A percentile compares a stretch with the other conserved stretches of the same genome.
Conservation (phyloP, 306 rosid species). For the Ormosia semicastrata region DNA sequence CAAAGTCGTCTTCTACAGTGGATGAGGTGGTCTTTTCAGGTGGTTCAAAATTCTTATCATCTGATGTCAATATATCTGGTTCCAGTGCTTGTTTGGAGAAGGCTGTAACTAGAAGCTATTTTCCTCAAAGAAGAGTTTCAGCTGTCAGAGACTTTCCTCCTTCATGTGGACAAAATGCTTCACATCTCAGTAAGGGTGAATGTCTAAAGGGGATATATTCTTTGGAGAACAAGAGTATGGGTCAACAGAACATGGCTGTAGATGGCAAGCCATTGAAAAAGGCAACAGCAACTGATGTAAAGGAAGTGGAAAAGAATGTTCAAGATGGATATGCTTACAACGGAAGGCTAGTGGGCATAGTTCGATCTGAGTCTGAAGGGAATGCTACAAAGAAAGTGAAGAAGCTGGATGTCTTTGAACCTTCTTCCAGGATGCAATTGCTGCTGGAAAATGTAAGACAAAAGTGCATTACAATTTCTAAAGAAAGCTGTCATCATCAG, state of each 20-base stretch:
- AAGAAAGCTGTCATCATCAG: constrained; percentile 12
- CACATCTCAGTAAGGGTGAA: constrained; percentile 12
- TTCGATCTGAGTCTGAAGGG: constrained; percentile 3
- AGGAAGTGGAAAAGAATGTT: constrained; percentile 22
- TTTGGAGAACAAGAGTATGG: background rate
- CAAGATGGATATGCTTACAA: constrained; percentile 6
- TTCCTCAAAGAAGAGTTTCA: constrained; percentile 67
- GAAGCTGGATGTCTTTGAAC: background rate
- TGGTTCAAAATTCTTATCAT: constrained; percentile 23
- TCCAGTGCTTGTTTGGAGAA: constrained; percentile 37
- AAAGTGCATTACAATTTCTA: background rate
- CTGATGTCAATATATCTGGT: constrained; percentile 23
- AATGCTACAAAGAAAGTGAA: background rate
- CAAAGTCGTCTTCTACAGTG: constrained; percentile 23
- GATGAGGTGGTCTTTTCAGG: constrained; percentile 28
- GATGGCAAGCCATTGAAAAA: constrained; percentile 11
- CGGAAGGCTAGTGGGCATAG: background rate
- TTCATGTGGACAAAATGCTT: constrained; percentile 50
- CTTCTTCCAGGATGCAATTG: background rate
- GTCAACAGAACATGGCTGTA: constrained; percentile 4
- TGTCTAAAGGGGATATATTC: background rate
- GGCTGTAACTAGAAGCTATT: constrained; percentile 41
- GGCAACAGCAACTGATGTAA: background rate
- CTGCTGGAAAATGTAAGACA: constrained; percentile 1
- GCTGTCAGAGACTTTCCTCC: constrained; percentile 74